A percentile compares a stretch with the other conserved stretches of the same genome.
Evolutionary conservation across 495 filamentous ascomycete species (phyloP).

Genomic region (Penicillium steckii): DNA sequence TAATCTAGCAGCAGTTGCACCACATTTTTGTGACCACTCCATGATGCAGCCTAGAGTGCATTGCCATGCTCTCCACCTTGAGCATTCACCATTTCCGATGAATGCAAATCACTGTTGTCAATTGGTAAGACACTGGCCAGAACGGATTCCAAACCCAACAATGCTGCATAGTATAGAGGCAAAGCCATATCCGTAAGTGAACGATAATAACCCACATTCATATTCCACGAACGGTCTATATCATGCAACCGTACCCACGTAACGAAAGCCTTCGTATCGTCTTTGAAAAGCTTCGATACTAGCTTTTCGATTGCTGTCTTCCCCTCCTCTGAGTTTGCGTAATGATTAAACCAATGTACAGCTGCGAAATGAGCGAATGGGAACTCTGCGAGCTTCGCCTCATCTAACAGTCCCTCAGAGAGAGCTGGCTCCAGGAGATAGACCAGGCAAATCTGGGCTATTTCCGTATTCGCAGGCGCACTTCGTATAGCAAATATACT

Average conservation of each 20-base stretch:
- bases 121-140: neutral
- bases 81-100: slow-evolving; percentile 11
- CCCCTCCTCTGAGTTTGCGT: neutral
- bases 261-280: slow-evolving; percentile 2
- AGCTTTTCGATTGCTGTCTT: neutral
- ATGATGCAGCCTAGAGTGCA: slow-evolving; percentile 11
- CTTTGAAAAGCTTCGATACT: slow-evolving; percentile 12
- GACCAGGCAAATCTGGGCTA: slow-evolving; percentile 30
- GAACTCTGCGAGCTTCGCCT: slow-evolving; percentile 13
- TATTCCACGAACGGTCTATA: neutral
- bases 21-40: slow-evolving; percentile 12
- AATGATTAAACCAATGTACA: slow-evolving; percentile 25
- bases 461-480: slow-evolving; percentile 21
- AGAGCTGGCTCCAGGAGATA: slow-evolving; percentile 32
- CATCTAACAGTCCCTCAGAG: slow-evolving; percentile 3
- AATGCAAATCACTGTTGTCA: neutral
- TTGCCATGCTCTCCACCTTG: slow-evolving; percentile 4
- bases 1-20: slow-evolving; percentile 26
- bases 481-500: slow-evolving; percentile 19
- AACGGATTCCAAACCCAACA: slow-evolving; percentile 7
- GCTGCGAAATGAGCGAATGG: slow-evolving; percentile 29
- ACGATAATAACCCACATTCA: neutral
- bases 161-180: slow-evolving; percentile 9
- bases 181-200: neutral
- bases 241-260: slow-evolving; percentile 10